These are phyloP conservation scores for Chaetomium tenue DNA, from an alignment of 495 filamentous ascomycete species.

Conservation along the genomic window DNA sequence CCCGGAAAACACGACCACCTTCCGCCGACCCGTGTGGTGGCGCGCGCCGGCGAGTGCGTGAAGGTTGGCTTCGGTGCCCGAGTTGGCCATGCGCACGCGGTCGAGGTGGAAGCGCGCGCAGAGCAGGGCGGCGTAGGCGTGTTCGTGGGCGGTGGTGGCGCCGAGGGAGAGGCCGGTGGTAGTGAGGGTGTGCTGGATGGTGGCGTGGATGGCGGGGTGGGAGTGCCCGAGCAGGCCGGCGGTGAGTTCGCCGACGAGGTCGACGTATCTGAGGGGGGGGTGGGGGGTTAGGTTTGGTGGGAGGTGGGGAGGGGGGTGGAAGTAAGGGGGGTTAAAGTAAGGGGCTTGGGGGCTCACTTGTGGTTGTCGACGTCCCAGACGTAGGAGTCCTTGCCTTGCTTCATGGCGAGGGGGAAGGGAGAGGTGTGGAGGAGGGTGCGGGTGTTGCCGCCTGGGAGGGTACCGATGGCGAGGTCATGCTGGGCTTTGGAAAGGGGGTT, in stretches of 20 bases:
- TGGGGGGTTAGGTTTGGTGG: constrained; percentile 7
- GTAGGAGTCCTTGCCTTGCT: constrained; percentile 39
- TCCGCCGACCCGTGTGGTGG: constrained; percentile 41
- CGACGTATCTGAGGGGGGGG: constrained; percentile 37
- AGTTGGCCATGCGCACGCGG: constrained; percentile 51
- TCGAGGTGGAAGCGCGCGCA: constrained; percentile 47
- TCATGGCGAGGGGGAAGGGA: constrained; percentile 56
- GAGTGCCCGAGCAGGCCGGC: constrained; percentile 58
- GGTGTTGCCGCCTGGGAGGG: constrained; percentile 62
- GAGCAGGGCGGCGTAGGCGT: constrained; percentile 40
- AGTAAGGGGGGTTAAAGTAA: not conserved
- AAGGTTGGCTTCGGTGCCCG: constrained; percentile 55
- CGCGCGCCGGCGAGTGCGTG: constrained; percentile 47
- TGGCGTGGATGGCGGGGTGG: constrained; percentile 40
- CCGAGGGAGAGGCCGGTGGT: constrained; percentile 45
- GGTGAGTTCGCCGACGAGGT: constrained; percentile 53
- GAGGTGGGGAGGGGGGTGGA: not conserved
- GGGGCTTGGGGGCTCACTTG: constrained; percentile 31
- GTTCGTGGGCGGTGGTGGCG: constrained; percentile 43
- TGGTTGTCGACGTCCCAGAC: constrained; percentile 47
- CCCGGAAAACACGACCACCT: constrained; percentile 50
- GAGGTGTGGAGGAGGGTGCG: constrained; percentile 55
- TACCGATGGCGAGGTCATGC: constrained; percentile 40
- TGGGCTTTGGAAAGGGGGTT: constrained; percentile 41
- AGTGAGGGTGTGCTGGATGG: constrained; percentile 40